A percentile compares a stretch with the other conserved stretches of the same genome.
phyloP scores from a whole-genome alignment of 176 grass and related monocot genomes.

The Poa annua region DNA sequence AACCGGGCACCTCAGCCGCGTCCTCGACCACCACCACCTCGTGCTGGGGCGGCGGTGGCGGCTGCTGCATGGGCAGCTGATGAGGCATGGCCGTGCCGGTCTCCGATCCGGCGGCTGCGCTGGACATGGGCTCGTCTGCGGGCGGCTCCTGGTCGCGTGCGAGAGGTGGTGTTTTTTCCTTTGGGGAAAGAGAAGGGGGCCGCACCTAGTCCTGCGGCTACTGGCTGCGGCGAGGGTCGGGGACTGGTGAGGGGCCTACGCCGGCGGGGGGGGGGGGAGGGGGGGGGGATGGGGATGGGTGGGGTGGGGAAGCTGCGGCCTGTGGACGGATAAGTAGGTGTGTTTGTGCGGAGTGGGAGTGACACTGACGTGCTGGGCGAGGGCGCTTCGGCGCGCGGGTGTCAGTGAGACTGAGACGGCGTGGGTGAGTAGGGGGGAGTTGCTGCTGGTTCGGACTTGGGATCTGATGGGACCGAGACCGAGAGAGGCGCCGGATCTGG shows the following conservation, averaged over 20 bases:
- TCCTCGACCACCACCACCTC: constrained; percentile 44
- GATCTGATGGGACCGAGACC: too few relatives aligned
- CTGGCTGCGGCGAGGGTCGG: constrained; percentile 45
- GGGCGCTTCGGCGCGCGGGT: rapidly evolving
- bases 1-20: not conserved
- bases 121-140: constrained; percentile 44
- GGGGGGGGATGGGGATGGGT: constrained; percentile 36
- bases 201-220: constrained; percentile 46
- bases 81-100: not conserved
- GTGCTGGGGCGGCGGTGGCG: not conserved
- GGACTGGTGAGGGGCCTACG: constrained; percentile 31
- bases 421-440: rapidly evolving
- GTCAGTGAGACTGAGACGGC: not conserved
- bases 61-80: constrained; percentile 7
- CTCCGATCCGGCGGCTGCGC: constrained; percentile 36
- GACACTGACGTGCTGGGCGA: not conserved
- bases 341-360: not conserved
- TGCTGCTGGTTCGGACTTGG: not conserved
- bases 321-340: constrained; percentile 31
- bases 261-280: constrained; percentile 24
- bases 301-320: constrained; percentile 18
- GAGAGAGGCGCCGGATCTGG: too few relatives aligned
- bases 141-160: constrained; percentile 33
- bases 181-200: not conserved
- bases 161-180: not conserved